These are phyloP conservation scores for Ramaria sp. DNA, from an alignment of 768 basidiomycete species.

Conservation along the genomic window DNA sequence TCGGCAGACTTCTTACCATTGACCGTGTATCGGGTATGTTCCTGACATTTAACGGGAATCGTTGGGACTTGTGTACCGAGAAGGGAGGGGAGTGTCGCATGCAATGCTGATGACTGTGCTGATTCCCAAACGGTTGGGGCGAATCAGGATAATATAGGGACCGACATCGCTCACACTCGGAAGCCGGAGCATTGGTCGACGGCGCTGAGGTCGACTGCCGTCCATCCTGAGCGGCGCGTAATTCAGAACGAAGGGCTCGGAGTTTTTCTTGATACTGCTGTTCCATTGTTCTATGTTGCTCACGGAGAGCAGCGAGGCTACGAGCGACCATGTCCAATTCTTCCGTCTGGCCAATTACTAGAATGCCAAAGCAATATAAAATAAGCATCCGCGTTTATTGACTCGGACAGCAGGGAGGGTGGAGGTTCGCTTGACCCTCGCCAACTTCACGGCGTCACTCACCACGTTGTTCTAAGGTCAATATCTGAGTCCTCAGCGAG, in stretches of 20 bases:
- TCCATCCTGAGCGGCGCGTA: neutral
- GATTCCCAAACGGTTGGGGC: neutral
- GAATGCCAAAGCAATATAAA: neutral
- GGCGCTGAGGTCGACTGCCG: neutral
- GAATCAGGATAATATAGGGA: neutral
- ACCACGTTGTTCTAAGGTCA: conserved; percentile 5
- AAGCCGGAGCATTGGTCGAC: neutral
- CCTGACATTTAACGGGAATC: neutral
- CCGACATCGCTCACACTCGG: neutral
- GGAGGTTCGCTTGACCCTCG: neutral
- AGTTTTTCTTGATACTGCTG: conserved; percentile 4
- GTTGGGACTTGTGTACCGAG: neutral
- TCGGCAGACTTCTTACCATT: neutral
- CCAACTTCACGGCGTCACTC: neutral
- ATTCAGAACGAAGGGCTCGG: conserved; percentile 5
- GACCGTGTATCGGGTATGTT: neutral
- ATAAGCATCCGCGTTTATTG: neutral
- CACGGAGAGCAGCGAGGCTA: neutral
- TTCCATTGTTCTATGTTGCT: conserved; percentile 4
- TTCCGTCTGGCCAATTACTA: conserved; percentile 3
- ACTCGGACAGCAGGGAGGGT: too few species aligned
- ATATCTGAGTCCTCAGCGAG: conserved; percentile 5
- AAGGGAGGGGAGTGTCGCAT: neutral
- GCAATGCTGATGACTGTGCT: neutral
- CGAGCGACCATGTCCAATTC: conserved; percentile 3